Conservation (phyloP, 108 stramenopile genomes). For the Skeletonema marinoi region DNA sequence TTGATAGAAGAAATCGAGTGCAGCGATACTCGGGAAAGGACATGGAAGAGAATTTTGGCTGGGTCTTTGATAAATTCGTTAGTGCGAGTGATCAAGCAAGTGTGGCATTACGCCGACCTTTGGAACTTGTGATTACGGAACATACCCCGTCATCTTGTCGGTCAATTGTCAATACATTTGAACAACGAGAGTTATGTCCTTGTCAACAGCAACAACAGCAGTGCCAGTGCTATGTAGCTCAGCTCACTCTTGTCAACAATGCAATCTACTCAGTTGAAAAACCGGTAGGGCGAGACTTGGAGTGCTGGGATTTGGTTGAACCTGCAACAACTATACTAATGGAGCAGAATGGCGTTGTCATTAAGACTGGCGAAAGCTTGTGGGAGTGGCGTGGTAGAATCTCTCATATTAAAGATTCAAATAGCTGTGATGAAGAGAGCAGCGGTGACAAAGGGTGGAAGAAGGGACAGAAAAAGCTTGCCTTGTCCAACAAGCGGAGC, state of each 20-base stretch:
- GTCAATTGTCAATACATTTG: slow-evolving; percentile 31
- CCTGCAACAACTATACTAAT: slow-evolving; percentile 40
- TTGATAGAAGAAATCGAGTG: slow-evolving; percentile 67
- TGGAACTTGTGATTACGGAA: slow-evolving; percentile 38
- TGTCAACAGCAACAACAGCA: slow-evolving; percentile 9
- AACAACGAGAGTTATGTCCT: slow-evolving; percentile 16
- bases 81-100: background rate
- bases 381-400: slow-evolving; percentile 75
- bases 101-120: slow-evolving; percentile 14
- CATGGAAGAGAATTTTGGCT: slow-evolving; percentile 36
- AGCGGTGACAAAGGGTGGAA: background rate
- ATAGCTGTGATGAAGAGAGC: slow-evolving; percentile 1
- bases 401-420: slow-evolving; percentile 14
- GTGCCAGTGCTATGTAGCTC: slow-evolving; percentile 63
- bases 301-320: slow-evolving; percentile 62
- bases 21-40: slow-evolving; percentile 46
- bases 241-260: slow-evolving; percentile 47
- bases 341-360: slow-evolving; percentile 36
- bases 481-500: slow-evolving; percentile 22
- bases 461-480: slow-evolving; percentile 26
- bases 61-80: slow-evolving; percentile 35
- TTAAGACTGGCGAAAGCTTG: slow-evolving; percentile 58
- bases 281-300: slow-evolving; percentile 56
- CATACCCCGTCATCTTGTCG: slow-evolving; percentile 40
- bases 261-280: slow-evolving; percentile 59